These are phyloP conservation scores for Tagetes erecta DNA, from an alignment of 129 eudicot genomes.

Conservation along the genomic window DNA sequence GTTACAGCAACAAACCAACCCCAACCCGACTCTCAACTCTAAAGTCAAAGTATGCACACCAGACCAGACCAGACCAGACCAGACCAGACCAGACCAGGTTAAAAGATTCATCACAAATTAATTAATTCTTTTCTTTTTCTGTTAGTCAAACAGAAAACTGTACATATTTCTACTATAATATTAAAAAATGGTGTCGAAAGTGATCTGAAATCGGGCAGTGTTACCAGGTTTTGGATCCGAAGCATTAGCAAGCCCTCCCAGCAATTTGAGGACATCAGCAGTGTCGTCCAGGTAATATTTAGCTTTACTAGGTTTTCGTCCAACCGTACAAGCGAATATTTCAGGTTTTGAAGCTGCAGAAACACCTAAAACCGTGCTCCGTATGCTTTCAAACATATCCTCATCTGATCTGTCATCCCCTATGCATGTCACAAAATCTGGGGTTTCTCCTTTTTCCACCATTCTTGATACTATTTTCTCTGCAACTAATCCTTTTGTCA, in stretches of 20 bases:
- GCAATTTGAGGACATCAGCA: slow-evolving; percentile 60
- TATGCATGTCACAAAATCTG: slow-evolving; percentile 78
- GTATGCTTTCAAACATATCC: slow-evolving; percentile 44
- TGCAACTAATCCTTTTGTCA: slow-evolving; percentile 42
- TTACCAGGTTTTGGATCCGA: slow-evolving; percentile 61
- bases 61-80: slow-evolving; percentile 24
- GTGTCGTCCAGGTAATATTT: slow-evolving; percentile 81
- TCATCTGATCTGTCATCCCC: slow-evolving; percentile 56
- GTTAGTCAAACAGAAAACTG: slow-evolving; percentile 24
- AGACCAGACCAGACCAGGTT: slow-evolving; percentile 32
- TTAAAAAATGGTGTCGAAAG: slow-evolving; percentile 50
- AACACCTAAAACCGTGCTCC: slow-evolving; percentile 25
- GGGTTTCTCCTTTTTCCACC: slow-evolving; percentile 34
- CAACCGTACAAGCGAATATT: slow-evolving; percentile 85
- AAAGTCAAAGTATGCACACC: slow-evolving; percentile 32
- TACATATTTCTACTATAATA: slow-evolving; percentile 30
- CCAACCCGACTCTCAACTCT: neutral
- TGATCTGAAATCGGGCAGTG: slow-evolving; percentile 47
- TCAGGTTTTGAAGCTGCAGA: slow-evolving; percentile 30
- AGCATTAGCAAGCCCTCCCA: slow-evolving; percentile 65
- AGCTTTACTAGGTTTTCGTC: slow-evolving; percentile 85
- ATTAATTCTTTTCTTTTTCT: slow-evolving; percentile 17
- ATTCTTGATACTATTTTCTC: slow-evolving; percentile 28
- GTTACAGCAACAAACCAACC: slow-evolving; percentile 16
- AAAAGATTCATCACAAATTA: slow-evolving; percentile 24